Base-by-base conservation (phyloP, 208 protist genomes). In the Wallacemonas sp. region DNA sequence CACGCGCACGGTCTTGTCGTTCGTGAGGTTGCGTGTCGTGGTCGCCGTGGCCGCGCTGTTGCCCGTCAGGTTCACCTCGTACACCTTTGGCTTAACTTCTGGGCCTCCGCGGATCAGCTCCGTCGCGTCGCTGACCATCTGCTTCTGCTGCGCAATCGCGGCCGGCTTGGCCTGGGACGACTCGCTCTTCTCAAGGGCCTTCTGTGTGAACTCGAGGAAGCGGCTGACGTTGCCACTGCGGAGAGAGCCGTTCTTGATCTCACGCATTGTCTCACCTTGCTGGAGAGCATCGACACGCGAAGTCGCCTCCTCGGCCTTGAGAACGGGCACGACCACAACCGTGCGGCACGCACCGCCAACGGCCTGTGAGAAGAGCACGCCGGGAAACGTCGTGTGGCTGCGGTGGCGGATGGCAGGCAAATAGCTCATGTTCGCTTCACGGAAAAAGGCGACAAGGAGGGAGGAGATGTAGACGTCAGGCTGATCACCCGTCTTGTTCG, bases 281-380 rank as follows among this genome's bases (percentile, higher is more conserved):
- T 61, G 54, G 15, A 64, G 17, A 5, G 66, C 66, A 26, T 58
- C 48, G 30, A 36, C 50, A 32, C 48, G 34, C 21, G 54, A 4
- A 10, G 34, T 44, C 3, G 41, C 19, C 15, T 10, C 0, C n/a
- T 79, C 73, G 26, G 13, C 39, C 19, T 72, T 57, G 26, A 67
- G 67, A 26, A 89, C 62, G 27, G 79, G 63, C 34, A 79, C 54
- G 27, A 84, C 57, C 5, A 55, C 74, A 17, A 83, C 73, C 1
- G 83, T 89, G 39, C 78, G 73, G 68, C 73, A 78, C 12, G 70
- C 79, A 27, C 83, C 83, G 53, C 79, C 79, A 21, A 89, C 69
- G 26, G 79, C 78, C 48, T 79, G 78, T 37, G 70, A 50, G 66
- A 89, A 86, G 46, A 89, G 67, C 26, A 65, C 60, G 27, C 48